Percentiles rank a stretch among this genome's conserved stretches.
Evolutionary conservation across 139 green algal genomes (phyloP).

Genomic region (Axilococcus clingmanii): DNA sequence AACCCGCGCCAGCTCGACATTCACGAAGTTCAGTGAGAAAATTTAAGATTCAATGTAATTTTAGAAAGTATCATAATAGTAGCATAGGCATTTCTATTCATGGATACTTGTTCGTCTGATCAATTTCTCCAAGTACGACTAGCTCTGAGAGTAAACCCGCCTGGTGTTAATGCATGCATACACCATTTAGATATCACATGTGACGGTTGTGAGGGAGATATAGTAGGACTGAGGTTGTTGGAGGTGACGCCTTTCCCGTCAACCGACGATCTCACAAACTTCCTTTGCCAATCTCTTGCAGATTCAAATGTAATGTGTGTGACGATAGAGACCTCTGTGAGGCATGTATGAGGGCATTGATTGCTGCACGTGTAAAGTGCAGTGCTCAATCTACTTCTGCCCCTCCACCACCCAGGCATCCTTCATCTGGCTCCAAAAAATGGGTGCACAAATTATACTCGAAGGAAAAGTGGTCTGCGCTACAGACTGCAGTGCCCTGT

Average conservation of each 20-base stretch:
- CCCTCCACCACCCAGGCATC: too few species aligned
- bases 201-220: conserved; percentile 26
- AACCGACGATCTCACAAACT: background rate
- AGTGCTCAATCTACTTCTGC: too few species aligned
- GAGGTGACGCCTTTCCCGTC: background rate
- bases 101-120: too few species aligned
- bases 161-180: background rate
- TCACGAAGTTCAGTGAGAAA: too few species aligned
- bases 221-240: too few species aligned
- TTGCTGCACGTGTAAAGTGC: conserved; percentile 19
- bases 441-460: conserved; percentile 14
- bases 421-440: too few species aligned
- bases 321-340: conserved; percentile 24
- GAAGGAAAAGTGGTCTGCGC: conserved; percentile 8
- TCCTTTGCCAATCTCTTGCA: background rate
- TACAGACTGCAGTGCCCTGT: conserved; percentile 25
- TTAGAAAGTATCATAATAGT: too few species aligned
- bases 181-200: conserved; percentile 32
- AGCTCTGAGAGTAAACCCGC: too few species aligned
- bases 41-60: too few species aligned
- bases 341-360: conserved; percentile 17
- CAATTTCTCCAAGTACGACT: too few species aligned
- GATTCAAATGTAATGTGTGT: conserved; percentile 24
- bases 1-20: too few species aligned
- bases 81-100: too few species aligned